A percentile compares a stretch with the other conserved stretches of the same genome.
Evolutionary conservation across 306 rosid genomes (phyloP).

Genomic region (Lupinus albus): DNA sequence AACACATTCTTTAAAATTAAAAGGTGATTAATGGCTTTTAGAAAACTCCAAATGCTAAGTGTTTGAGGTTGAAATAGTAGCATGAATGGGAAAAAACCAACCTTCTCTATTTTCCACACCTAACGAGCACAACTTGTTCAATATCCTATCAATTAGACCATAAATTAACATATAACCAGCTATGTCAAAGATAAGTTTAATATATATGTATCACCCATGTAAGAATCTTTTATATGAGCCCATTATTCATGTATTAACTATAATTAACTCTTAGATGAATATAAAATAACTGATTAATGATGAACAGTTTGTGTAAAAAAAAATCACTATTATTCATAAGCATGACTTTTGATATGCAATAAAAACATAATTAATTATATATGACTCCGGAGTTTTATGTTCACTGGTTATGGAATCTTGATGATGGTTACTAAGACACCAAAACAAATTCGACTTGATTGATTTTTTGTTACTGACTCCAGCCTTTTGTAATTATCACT

Average conservation of each 20-base stretch:
- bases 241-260: no score
- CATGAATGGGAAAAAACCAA: neutral
- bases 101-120: neutral
- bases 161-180: neutral
- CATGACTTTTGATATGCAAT: constrained; percentile 2
- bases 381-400: neutral
- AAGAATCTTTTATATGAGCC: no score
- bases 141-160: neutral
- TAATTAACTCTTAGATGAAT: no score
- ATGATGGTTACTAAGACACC: neutral
- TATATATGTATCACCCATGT: no score
- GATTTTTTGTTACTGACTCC: neutral
- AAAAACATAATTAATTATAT: neutral
- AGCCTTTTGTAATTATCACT: neutral
- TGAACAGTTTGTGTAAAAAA: no score
- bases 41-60: neutral
- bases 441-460: neutral
- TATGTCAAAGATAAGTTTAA: no score
- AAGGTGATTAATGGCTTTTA: constrained; percentile 12
- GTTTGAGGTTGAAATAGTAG: constrained; percentile 1
- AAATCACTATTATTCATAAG: no score
- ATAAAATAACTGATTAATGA: no score
- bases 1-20: constrained; percentile 22
- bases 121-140: neutral
- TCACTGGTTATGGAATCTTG: neutral